Percentiles rank a stretch among this genome's conserved stretches.
phyloP scores from a whole-genome alignment of 2,329 filamentous ascomycete genomes.

The Phaeosphaeria sp. region DNA sequence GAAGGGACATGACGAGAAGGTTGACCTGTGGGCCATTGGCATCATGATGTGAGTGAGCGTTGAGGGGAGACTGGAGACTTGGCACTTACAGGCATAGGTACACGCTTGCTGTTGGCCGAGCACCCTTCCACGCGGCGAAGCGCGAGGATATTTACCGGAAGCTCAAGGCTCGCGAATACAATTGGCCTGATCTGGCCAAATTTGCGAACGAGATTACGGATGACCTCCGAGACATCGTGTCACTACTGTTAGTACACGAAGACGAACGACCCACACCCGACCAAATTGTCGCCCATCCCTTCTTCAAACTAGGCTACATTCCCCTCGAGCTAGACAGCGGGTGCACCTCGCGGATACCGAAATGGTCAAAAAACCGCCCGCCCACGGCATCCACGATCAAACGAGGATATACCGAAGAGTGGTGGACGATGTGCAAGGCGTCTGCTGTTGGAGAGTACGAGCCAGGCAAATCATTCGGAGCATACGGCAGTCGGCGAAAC shows the following conservation, averaged over 20 bases:
- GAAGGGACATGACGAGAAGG: constrained; percentile 95
- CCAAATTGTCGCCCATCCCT: constrained; percentile 77
- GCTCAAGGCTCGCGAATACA: constrained; percentile 74
- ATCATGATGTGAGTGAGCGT: constrained; percentile 82
- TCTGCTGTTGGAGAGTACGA: constrained; percentile 58
- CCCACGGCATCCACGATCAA: constrained; percentile 52
- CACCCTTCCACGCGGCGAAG: constrained; percentile 92
- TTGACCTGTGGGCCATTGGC: constrained; percentile 97
- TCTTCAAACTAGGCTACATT: constrained; percentile 79
- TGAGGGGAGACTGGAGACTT: neutral
- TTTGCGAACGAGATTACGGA: constrained; percentile 73
- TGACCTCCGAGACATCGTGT: constrained; percentile 79
- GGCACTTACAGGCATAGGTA: constrained; percentile 64
- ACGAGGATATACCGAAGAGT: constrained; percentile 58
- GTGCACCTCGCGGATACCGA: constrained; percentile 54
- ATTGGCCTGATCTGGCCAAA: constrained; percentile 74
- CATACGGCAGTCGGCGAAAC: constrained; percentile 55
- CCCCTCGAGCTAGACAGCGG: constrained; percentile 59
- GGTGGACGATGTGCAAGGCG: constrained; percentile 57
- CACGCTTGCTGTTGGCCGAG: constrained; percentile 94
- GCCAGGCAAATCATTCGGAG: constrained; percentile 54
- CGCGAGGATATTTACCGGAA: constrained; percentile 82
- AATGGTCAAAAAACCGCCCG: constrained; percentile 54
- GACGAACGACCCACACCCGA: constrained; percentile 78
- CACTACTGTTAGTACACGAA: constrained; percentile 76